Evolutionary conservation across 2,329 filamentous ascomycete genomes (phyloP).

Genomic region (Pseudogymnoascus sp.): DNA sequence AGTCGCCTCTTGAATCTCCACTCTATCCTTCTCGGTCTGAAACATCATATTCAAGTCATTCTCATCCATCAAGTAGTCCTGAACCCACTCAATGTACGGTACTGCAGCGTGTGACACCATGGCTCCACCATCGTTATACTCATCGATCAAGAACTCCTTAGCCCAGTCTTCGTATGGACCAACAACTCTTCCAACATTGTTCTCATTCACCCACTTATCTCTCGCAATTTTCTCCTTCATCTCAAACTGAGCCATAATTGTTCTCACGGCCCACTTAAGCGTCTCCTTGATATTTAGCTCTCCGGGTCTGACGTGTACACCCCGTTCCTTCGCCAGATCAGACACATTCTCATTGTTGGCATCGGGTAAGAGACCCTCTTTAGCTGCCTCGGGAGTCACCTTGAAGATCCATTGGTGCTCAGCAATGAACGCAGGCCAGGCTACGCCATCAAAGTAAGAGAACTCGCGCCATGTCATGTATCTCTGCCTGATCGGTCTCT

Average conservation of each 20-base stretch:
- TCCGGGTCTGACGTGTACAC: neutral
- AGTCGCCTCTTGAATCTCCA: neutral
- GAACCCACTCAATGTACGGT: neutral
- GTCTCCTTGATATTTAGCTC: neutral
- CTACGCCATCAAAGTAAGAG: neutral
- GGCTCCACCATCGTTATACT: no score
- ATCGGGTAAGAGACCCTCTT: neutral
- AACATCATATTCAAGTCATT: neutral
- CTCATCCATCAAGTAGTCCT: neutral
- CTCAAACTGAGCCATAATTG: neutral
- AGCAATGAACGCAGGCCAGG: neutral
- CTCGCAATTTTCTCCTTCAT: neutral
- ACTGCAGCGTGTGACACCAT: no score
- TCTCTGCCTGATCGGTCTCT: neutral
- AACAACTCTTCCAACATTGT: neutral
- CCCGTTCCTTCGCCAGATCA: neutral
- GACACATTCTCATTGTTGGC: neutral
- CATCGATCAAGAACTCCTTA: no score
- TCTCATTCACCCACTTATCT: neutral
- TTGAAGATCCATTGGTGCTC: neutral
- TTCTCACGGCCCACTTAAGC: neutral
- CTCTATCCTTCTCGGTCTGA: neutral
- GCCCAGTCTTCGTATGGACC: no score
- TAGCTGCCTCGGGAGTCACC: neutral
- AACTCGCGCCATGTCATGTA: neutral